Percentiles rank a stretch among this genome's conserved stretches.
Evolutionary conservation across 2,329 filamentous ascomycete genomes (phyloP).

Genomic region (Albophoma yamanashiensis): DNA sequence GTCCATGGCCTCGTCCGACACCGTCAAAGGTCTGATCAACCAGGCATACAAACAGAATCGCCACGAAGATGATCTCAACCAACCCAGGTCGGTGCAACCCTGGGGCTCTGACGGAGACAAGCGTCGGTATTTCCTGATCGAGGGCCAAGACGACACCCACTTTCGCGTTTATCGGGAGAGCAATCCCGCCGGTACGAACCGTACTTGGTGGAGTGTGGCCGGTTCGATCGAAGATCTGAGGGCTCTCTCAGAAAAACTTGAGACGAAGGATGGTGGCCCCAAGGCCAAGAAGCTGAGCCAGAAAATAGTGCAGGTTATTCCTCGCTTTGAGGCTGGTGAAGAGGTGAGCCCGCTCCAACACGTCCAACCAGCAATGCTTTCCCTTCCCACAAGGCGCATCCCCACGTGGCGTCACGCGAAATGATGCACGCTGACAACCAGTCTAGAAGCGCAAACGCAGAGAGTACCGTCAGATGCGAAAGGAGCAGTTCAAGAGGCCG

Average conservation of each 20-base stretch:
- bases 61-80: conserved; percentile 69
- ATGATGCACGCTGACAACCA: conserved; percentile 6
- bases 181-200: conserved; percentile 64
- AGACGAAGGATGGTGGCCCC: conserved; percentile 65
- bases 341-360: conserved; percentile 48
- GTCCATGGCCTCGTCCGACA: conserved; percentile 81
- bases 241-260: conserved; percentile 63
- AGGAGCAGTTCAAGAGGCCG: conserved; percentile 77
- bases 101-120: conserved; percentile 89
- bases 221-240: conserved; percentile 82
- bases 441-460: conserved; percentile 78
- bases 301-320: conserved; percentile 69
- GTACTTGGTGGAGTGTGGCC: conserved; percentile 88
- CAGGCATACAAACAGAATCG: conserved; percentile 81
- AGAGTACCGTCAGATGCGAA: conserved; percentile 79
- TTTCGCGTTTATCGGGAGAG: conserved; percentile 93
- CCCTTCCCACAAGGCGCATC: neutral
- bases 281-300: conserved; percentile 69
- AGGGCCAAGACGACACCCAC: conserved; percentile 86
- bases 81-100: conserved; percentile 78
- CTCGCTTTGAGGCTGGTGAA: conserved; percentile 86
- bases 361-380: neutral
- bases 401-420: neutral
- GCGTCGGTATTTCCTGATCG: conserved; percentile 85
- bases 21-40: conserved; percentile 69